Percentiles rank a stretch among this genome's conserved stretches.
These are phyloP conservation scores for Termitomyces sp. DNA, from an alignment of 768 basidiomycete species.

Conservation along the genomic window DNA sequence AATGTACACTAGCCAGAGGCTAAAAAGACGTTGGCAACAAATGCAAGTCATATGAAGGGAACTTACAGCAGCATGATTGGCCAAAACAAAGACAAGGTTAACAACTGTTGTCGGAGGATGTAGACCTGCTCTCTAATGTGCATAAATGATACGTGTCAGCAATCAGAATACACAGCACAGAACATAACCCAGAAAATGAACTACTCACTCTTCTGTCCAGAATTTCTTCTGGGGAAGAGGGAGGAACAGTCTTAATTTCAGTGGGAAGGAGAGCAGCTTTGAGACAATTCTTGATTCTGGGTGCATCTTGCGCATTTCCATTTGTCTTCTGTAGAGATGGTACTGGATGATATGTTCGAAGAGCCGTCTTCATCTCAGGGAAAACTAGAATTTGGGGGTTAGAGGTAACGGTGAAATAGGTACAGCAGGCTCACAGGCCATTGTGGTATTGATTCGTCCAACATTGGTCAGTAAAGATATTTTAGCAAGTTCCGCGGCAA, in stretches of 20 bases:
- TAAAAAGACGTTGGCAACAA: slow-evolving; percentile 18
- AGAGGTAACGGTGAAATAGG: slow-evolving; percentile 1
- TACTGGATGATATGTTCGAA: slow-evolving; percentile 74
- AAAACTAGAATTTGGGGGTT: slow-evolving; percentile 50
- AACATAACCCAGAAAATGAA: neutral
- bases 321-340: slow-evolving; percentile 83
- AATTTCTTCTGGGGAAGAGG: slow-evolving; percentile 72
- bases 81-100: slow-evolving; percentile 79
- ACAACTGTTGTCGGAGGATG: slow-evolving; percentile 82
- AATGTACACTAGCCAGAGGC: slow-evolving; percentile 64
- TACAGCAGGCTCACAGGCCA: slow-evolving; percentile 58
- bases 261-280: slow-evolving; percentile 73
- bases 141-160: slow-evolving; percentile 3
- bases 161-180: slow-evolving; percentile 5
- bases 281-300: slow-evolving; percentile 85
- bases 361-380: slow-evolving; percentile 76
- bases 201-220: slow-evolving; percentile 55
- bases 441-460: slow-evolving; percentile 87
- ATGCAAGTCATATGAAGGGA: neutral
- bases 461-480: slow-evolving; percentile 84
- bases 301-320: slow-evolving; percentile 86
- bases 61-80: slow-evolving; percentile 71
- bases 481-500: slow-evolving; percentile 76
- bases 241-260: slow-evolving; percentile 59
- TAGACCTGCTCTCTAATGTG: slow-evolving; percentile 44